These are phyloP conservation scores for Coemansia pectinata DNA, from an alignment of 192 early-diverging fungal genomes.

Conservation along the genomic window DNA sequence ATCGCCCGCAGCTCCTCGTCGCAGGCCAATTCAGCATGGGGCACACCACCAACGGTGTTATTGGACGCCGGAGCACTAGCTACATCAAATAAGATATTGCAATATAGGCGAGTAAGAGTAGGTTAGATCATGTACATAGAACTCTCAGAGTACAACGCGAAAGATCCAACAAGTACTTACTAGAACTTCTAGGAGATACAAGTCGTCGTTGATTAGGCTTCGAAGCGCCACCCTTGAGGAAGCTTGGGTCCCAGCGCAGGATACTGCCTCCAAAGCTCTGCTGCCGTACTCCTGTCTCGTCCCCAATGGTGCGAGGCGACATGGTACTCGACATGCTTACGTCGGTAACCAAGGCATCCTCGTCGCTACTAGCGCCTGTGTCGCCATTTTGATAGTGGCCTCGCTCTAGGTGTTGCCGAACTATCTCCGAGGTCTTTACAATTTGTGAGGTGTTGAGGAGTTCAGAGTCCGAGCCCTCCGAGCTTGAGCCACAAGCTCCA, in stretches of 20 bases:
- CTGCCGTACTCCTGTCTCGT: neutral
- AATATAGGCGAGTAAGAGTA: neutral
- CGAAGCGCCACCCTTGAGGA: neutral
- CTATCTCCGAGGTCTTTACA: conserved; percentile 10
- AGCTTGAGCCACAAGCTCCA: neutral
- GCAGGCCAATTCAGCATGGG: neutral
- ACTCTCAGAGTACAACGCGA: neutral
- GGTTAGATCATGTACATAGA: neutral
- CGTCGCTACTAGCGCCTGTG: neutral
- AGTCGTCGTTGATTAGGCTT: neutral
- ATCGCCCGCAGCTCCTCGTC: conserved; percentile 1
- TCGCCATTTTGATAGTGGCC: neutral
- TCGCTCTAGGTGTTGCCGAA: conserved; percentile 7
- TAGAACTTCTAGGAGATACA: neutral
- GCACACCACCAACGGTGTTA: neutral
- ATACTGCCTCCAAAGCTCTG: neutral
- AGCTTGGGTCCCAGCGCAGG: conserved; percentile 17
- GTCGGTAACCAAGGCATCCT: neutral
- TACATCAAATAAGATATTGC: neutral
- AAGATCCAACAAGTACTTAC: neutral
- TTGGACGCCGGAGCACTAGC: neutral
- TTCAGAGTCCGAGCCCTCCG: conserved; percentile 19
- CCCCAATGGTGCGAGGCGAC: neutral
- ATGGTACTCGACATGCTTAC: neutral
- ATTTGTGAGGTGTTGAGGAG: conserved; percentile 21